These are phyloP conservation scores for Arthromyces matolae DNA, from an alignment of 768 basidiomycete genomes.

Conservation along the genomic window DNA sequence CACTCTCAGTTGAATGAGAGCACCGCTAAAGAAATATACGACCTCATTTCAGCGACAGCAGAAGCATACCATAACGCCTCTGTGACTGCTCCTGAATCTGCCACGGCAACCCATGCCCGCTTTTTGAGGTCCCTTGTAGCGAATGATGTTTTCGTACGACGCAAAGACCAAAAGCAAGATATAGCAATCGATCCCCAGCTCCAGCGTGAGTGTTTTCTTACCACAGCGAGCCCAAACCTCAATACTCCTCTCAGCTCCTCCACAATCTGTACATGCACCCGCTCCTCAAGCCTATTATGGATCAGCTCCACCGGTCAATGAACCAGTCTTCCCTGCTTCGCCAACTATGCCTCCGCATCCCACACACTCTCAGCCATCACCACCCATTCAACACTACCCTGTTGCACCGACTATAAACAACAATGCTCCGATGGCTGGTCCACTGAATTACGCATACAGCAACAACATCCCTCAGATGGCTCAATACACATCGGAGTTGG, in stretches of 20 bases:
- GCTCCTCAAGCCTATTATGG: conserved; percentile 30
- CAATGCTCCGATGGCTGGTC: conserved; percentile 9
- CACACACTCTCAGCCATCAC: conserved; percentile 24
- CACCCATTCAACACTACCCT: conserved; percentile 8
- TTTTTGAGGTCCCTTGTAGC: conserved; percentile 71
- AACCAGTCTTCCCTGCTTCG: conserved; percentile 34
- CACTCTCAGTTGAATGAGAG: conserved; percentile 55
- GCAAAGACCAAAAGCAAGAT: conserved; percentile 34
- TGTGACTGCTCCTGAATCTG: conserved; percentile 52
- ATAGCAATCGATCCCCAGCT: conserved; percentile 53
- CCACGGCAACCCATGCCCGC: conserved; percentile 74
- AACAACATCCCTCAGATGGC: conserved; percentile 34
- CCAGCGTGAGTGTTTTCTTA: conserved; percentile 38
- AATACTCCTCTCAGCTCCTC: conserved; percentile 20
- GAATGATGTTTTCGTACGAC: conserved; percentile 56
- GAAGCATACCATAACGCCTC: conserved; percentile 78
- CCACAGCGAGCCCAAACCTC: conserved; percentile 3
- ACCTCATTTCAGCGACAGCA: conserved; percentile 63
- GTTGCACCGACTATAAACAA: not conserved
- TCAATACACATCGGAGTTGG: conserved; percentile 51
- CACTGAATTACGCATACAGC: conserved; percentile 29
- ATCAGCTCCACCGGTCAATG: not conserved
- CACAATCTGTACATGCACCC: conserved; percentile 13
- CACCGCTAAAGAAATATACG: conserved; percentile 61
- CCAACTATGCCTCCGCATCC: conserved; percentile 26